Evolutionary conservation across 495 filamentous ascomycete genomes (phyloP).

Genomic region (Penicillium herquei): DNA sequence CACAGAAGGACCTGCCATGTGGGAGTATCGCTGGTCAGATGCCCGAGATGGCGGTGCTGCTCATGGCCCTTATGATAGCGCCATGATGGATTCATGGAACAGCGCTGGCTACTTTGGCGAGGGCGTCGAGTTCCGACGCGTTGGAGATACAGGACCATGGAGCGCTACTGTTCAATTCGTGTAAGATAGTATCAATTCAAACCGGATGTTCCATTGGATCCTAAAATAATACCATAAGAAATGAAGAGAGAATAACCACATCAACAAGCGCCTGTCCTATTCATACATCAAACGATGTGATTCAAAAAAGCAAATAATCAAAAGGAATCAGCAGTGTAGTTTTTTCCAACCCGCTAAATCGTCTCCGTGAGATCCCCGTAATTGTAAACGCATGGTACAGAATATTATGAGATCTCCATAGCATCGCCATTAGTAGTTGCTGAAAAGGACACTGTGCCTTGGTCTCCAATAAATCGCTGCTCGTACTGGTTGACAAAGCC

Average conservation of each 20-base stretch:
- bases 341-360: conserved; percentile 21
- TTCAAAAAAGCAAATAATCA: conserved; percentile 17
- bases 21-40: conserved; percentile 92
- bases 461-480: conserved; percentile 86
- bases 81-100: conserved; percentile 84
- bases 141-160: conserved; percentile 61
- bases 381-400: conserved; percentile 20
- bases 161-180: conserved; percentile 59
- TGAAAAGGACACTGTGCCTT: conserved; percentile 71
- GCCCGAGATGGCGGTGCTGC: conserved; percentile 74
- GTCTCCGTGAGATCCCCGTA: conserved; percentile 12
- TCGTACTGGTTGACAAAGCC: conserved; percentile 88
- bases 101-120: conserved; percentile 92
- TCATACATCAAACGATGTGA: conserved; percentile 44
- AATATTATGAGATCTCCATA: conserved; percentile 74
- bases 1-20: conserved; percentile 51
- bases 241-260: conserved; percentile 16
- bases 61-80: conserved; percentile 83
- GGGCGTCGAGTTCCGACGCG: conserved; percentile 80
- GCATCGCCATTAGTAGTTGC: conserved; percentile 69
- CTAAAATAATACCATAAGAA: conserved; percentile 2
- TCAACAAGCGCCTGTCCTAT: conserved; percentile 46
- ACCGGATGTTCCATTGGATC: conserved; percentile 22
- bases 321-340: conserved; percentile 17
- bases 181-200: conserved; percentile 25